Conservation (phyloP, 2,329 filamentous ascomycete genomes). For the Setomelanomma holmii region DNA sequence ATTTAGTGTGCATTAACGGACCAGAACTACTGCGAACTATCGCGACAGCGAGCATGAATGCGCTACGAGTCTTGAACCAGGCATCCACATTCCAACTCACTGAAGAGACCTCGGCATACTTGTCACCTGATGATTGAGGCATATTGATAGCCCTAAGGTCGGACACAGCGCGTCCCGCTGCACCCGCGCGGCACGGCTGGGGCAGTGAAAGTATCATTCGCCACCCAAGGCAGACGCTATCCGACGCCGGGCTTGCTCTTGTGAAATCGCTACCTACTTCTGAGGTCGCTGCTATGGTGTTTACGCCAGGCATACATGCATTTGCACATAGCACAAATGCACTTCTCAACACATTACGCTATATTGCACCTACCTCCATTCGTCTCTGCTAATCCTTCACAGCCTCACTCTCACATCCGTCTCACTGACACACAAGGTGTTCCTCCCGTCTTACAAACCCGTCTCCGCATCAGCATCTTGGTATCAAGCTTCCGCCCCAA, state of each 20-base stretch:
- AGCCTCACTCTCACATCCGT: too few relatives aligned
- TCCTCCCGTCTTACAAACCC: background rate
- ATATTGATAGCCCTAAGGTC: background rate
- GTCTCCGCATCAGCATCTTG: slow-evolving; percentile 3
- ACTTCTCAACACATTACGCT: background rate
- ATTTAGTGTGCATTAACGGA: too few relatives aligned
- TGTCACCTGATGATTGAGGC: background rate
- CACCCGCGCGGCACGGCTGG: background rate
- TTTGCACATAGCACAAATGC: background rate
- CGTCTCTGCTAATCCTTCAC: background rate
- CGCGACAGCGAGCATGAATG: background rate
- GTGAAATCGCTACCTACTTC: too few relatives aligned
- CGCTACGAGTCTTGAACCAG: too few relatives aligned
- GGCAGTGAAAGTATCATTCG: background rate
- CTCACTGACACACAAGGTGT: background rate
- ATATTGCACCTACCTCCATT: background rate
- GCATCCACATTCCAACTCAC: background rate
- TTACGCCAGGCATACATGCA: background rate
- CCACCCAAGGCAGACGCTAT: background rate
- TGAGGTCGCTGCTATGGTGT: too few relatives aligned
- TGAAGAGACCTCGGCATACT: background rate
- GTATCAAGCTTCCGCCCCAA: slow-evolving; percentile 1
- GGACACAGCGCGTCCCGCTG: background rate
- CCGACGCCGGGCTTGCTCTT: too few relatives aligned
- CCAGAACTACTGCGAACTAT: background rate